Percentiles rank a stretch among this genome's conserved stretches.
phyloP scores from a whole-genome alignment of 768 basidiomycete genomes.

The Amanita rimosa region DNA sequence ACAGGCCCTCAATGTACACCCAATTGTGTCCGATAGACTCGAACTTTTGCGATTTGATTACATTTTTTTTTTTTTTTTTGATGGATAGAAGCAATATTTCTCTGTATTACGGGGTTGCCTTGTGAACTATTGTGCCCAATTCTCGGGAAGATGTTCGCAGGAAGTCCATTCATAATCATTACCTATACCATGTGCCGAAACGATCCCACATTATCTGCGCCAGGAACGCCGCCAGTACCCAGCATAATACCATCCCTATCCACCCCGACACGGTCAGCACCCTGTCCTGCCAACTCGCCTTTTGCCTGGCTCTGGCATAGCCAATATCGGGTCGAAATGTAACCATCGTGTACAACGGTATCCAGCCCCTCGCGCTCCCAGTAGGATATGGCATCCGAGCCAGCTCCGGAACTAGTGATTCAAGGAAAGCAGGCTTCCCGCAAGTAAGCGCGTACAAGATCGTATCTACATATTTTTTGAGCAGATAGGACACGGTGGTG shows the following conservation, averaged over 20 bases:
- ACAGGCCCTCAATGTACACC: slow-evolving; percentile 8
- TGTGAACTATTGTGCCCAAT: slow-evolving; percentile 6
- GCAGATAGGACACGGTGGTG: slow-evolving; percentile 65
- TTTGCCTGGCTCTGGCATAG: slow-evolving; percentile 70
- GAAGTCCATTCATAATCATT: slow-evolving; percentile 7
- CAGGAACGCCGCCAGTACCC: slow-evolving; percentile 31
- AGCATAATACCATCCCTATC: slow-evolving; percentile 32
- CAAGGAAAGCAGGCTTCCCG: slow-evolving; percentile 32
- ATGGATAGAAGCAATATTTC: slow-evolving; percentile 17
- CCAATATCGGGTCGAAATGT: slow-evolving; percentile 94
- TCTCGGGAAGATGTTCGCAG: slow-evolving; percentile 4
- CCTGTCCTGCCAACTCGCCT: slow-evolving; percentile 56
- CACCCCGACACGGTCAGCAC: slow-evolving; percentile 44
- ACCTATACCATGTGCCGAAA: slow-evolving; percentile 13
- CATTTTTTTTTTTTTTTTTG: slow-evolving; percentile 1
- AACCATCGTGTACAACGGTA: slow-evolving; percentile 94
- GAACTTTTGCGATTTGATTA: slow-evolving; percentile 3
- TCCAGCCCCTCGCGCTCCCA: slow-evolving; percentile 62
- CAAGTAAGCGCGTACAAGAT: slow-evolving; percentile 54
- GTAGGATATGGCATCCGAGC: slow-evolving; percentile 48
- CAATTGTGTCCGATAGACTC: slow-evolving; percentile 4
- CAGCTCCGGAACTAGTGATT: slow-evolving; percentile 33
- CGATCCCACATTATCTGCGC: slow-evolving; percentile 21
- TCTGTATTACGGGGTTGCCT: slow-evolving; percentile 15
- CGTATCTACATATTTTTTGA: slow-evolving; percentile 75